Base-by-base conservation (phyloP, 495 filamentous ascomycete species). In the Lineolata rhizophorae region DNA sequence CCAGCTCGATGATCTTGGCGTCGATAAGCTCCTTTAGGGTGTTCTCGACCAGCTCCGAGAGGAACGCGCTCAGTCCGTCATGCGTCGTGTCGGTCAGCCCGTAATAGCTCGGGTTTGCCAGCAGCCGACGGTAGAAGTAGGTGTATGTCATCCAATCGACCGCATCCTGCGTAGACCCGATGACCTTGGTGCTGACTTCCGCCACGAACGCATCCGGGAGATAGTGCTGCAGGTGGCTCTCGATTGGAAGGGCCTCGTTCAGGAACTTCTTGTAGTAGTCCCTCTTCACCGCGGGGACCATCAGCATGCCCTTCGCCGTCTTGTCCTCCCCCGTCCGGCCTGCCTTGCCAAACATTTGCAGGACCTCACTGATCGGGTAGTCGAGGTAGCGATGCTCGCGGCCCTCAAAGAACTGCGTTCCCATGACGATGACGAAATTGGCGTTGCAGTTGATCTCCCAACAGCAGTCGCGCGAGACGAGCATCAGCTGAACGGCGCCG, bases 221-320 rank as follows among this genome's bases (percentile, higher is more conserved):
- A 46, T 81, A 92, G 15, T 71, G 64, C 43, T 90, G 80, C 21
- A 99, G 63, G 48, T 93, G 82, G 42, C 80, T 91, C 55, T 99
- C 87, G 13, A 99, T 78, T 4, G 87, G 87, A 21, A 95, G 59
- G 1, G 87, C 90, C 48, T 99, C 87, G 48, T 87, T 85, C 37
- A 99, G 58, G 63, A 99, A 99, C 54, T 95, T 95, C 56, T 83
- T 83, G 65, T 95, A 95, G 52, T 94, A 99, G 36, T 93, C 83
- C 18, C 85, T 71, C 58, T 90, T 93, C 27, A 85, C 80, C 12
- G 76, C 73, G 3, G 85, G 79, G 3, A 92, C 72, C 84, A 99
- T 93, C 19, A 99, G 57, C 11, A 99, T 78, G 36, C 85, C 90
- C 37, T 76, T 78, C 31, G 81, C 76, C 15, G 70, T 57, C 35